Evolutionary conservation across 345 rosid species (phyloP), one percentile per base, ranked within the genome.

Genomic region (Camelina hispida): DNA sequence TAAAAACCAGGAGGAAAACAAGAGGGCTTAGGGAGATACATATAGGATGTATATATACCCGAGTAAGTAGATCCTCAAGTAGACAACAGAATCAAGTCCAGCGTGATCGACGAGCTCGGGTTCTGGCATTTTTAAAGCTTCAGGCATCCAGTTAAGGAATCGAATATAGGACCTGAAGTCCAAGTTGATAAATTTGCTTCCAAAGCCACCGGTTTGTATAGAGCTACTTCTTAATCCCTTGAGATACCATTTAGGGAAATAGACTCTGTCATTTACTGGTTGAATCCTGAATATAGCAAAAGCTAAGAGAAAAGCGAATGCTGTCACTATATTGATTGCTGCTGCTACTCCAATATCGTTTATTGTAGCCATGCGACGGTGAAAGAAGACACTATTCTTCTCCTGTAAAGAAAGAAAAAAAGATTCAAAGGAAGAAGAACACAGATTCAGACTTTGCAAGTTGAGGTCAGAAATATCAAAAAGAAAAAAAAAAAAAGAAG

Each of bases 111-210:
- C 88, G 12, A 94, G 84, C 75, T 94, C 98, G 9, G 89, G 93
- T 62, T 94, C 98, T 2, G 98, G 97, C 97, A 91, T 91, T 79
- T 82, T 89, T 70, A 94, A 72, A 0, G 98, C 98, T 16, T 82
- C 97, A 16, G 94, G 95, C 96, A 94, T 94, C 98, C 98, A 94
- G 73, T 77, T 86, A 10, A 94, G 85, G 80, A 94, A 94, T 66
- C 80, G 76, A 43, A 77, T 23, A 51, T 94, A 94, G 1, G 91
- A 89, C 66, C 90, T 78, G 48, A 91, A 80, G 83, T 94, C 96
- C 56, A 88, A 66, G 71, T 94, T 94, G 69, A 94, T 84, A 28
- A 90, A 81, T 55, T 86, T 91, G 80, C 93, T 83, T 7, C 66
- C 90, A 44, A 87, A 78, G 20, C 95, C 87, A 37, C 96, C 91